Evolutionary conservation across 2,329 filamentous ascomycete species (phyloP).

Genomic region (Furcasterigmium furcatum): DNA sequence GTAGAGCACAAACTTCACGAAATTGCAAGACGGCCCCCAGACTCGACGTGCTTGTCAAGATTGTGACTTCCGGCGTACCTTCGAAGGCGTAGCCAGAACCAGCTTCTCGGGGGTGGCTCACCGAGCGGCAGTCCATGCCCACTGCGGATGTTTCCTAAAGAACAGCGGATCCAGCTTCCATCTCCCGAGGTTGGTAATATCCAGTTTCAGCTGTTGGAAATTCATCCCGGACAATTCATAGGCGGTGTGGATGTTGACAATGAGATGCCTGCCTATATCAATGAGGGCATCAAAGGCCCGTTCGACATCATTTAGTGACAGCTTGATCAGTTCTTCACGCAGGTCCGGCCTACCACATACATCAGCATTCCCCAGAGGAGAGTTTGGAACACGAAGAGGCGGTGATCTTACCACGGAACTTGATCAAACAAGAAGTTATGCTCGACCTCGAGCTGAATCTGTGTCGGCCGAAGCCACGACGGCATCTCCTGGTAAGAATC

Average conservation of each 20-base stretch:
- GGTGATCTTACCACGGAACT: background rate
- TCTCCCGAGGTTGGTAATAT: background rate
- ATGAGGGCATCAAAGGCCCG: background rate
- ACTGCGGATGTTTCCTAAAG: background rate
- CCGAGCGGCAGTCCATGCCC: background rate
- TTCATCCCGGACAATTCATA: background rate
- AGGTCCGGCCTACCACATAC: background rate
- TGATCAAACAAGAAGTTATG: background rate
- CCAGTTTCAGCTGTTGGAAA: conserved; percentile 3
- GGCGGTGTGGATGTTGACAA: background rate
- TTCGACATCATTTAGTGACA: background rate
- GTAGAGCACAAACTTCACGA: too few species aligned
- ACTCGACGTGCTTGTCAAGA: too few species aligned
- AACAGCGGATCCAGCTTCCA: background rate
- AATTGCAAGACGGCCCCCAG: too few species aligned
- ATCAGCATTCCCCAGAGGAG: too few species aligned
- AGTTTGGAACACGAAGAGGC: too few species aligned
- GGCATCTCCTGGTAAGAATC: background rate
- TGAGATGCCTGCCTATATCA: background rate
- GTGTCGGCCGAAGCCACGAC: background rate
- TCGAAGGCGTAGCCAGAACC: too few species aligned
- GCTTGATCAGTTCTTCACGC: background rate
- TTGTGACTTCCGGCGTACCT: too few species aligned
- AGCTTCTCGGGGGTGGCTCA: too few species aligned
- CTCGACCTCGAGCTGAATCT: background rate